These are phyloP conservation scores for Entophlyctis helioformis DNA, from an alignment of 192 early-diverging fungal genomes.

Conservation along the genomic window DNA sequence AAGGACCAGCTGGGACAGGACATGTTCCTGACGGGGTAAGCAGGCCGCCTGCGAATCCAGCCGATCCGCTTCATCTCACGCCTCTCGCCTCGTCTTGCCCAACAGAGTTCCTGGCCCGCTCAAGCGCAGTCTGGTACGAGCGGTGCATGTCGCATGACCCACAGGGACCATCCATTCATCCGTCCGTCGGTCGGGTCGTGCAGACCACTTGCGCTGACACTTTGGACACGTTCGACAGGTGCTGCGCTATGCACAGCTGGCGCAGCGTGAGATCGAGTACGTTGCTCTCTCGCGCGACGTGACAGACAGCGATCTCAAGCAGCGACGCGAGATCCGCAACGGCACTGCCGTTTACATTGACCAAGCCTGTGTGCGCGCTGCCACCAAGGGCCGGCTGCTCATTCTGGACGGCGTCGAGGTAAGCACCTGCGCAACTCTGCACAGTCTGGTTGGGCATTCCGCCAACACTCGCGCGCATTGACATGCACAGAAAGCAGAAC, in stretches of 20 bases:
- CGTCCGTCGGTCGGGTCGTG: too few relatives aligned
- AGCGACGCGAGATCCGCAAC: constrained; percentile 69
- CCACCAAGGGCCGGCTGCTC: constrained; percentile 29
- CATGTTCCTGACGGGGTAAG: constrained; percentile 63
- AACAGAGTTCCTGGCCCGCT: constrained; percentile 57
- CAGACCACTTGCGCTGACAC: too few relatives aligned
- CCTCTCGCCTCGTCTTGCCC: constrained; percentile 28
- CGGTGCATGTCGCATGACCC: too few relatives aligned
- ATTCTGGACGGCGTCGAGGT: constrained; percentile 32
- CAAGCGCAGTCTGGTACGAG: constrained; percentile 50
- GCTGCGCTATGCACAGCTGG: constrained; percentile 61
- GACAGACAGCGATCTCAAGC: constrained; percentile 67
- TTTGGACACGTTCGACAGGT: too few relatives aligned
- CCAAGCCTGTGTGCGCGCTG: constrained; percentile 42
- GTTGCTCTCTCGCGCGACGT: constrained; percentile 60
- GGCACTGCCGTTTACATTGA: constrained; percentile 38
- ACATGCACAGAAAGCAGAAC: constrained; percentile 75
- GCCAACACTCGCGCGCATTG: too few relatives aligned
- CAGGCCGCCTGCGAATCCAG: background rate
- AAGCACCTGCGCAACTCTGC: too few relatives aligned
- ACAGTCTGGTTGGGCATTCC: too few relatives aligned
- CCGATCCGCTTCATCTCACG: background rate
- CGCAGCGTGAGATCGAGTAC: constrained; percentile 59
- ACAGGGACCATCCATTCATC: too few relatives aligned
- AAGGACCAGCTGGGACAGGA: constrained; percentile 72